Evolutionary conservation across 164 flowering plant genomes (phyloP).

Genomic region (Aristolochia californica): DNA sequence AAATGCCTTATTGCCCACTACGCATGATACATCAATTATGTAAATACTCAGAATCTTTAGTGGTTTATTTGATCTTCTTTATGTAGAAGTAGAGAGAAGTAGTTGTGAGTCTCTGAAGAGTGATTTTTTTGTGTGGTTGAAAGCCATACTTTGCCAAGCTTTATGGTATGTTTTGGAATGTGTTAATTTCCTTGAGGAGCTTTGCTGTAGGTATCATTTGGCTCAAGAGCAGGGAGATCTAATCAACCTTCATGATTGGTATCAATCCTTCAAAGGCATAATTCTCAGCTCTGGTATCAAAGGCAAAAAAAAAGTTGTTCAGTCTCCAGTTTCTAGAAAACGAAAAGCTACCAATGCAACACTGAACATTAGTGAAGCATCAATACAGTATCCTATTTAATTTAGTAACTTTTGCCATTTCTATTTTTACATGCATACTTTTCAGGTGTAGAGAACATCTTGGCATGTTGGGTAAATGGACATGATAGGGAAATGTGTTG

Average conservation of each 20-base stretch:
- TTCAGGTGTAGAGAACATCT: background rate
- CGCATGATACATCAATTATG: conserved; percentile 81
- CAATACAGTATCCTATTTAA: conserved; percentile 62
- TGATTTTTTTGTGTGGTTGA: too few species aligned
- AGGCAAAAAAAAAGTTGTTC: conserved; percentile 33
- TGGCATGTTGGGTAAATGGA: background rate
- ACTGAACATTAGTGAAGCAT: conserved; percentile 40
- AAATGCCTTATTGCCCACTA: conserved; percentile 32
- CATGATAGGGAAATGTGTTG: too few species aligned
- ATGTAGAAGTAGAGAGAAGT: background rate
- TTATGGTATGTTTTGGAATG: too few species aligned
- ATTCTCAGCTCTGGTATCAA: conserved; percentile 20
- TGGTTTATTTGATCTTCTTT: background rate
- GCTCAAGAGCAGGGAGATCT: conserved; percentile 94
- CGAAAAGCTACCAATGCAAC: conserved; percentile 28
- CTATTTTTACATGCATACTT: background rate
- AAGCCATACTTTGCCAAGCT: too few species aligned
- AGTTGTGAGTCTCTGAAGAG: too few species aligned
- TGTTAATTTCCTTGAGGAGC: too few species aligned
- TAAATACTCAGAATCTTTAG: conserved; percentile 13
- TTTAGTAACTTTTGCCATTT: background rate
- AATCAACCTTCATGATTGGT: conserved; percentile 94
- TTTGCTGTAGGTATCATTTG: conserved; percentile 41
- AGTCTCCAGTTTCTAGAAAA: conserved; percentile 47
- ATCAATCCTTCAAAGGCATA: conserved; percentile 59